phyloP scores from a whole-genome alignment of 2,329 filamentous ascomycete genomes.

The Monosporascus sp. region DNA sequence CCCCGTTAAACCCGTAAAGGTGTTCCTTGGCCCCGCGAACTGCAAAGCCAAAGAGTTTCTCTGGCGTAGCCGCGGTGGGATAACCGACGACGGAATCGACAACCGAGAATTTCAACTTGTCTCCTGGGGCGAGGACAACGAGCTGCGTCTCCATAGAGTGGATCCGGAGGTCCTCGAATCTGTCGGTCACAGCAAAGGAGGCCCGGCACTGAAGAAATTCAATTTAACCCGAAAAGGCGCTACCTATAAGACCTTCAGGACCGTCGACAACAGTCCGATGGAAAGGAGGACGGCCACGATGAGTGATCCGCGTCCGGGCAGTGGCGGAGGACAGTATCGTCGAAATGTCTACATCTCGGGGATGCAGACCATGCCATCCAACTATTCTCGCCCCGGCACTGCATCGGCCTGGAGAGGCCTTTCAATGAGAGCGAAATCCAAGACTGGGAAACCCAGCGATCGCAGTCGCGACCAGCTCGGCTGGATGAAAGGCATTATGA shows the following conservation, averaged over 20 bases:
- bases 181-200: conserved; percentile 70
- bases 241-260: conserved; percentile 77
- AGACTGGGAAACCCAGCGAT: conserved; percentile 36
- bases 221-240: conserved; percentile 79
- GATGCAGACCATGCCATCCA: conserved; percentile 39
- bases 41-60: conserved; percentile 85
- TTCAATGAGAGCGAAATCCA: conserved; percentile 53
- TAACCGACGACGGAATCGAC: conserved; percentile 65
- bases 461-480: conserved; percentile 54
- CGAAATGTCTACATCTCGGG: conserved; percentile 40
- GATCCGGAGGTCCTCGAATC: conserved; percentile 58
- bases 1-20: conserved; percentile 44
- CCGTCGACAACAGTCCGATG: conserved; percentile 55
- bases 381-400: conserved; percentile 27
- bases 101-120: conserved; percentile 88
- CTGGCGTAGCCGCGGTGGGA: conserved; percentile 72
- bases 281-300: conserved; percentile 58
- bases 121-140: conserved; percentile 84
- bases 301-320: conserved; percentile 51
- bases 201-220: conserved; percentile 56
- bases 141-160: conserved; percentile 72
- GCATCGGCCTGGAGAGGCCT: conserved; percentile 46
- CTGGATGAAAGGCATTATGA: conserved; percentile 66
- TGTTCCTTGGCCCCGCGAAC: conserved; percentile 57
- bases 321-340: conserved; percentile 35